Evolutionary conservation across 129 eudicot species (phyloP), one percentile per base, ranked within the genome.

Genomic region (Kitagawia praeruptora): DNA sequence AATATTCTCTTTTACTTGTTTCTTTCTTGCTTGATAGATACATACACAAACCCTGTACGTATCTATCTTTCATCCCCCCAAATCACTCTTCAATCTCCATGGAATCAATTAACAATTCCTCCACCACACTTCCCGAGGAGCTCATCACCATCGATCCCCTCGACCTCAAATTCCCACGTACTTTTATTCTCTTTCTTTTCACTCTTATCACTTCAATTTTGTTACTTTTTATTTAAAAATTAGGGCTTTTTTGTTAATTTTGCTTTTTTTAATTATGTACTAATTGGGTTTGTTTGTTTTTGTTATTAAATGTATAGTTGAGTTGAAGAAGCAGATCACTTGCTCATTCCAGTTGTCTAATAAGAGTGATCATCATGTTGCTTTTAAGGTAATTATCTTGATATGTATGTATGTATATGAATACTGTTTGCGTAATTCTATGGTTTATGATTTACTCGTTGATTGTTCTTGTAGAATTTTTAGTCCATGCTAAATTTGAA

Each of bases 271-370:
- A 61, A 61, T 12, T 64, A 16, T 44, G 23, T 67, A 70, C 46
- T 66, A 48, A 75, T 75, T 75, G 77, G 39, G 70, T 67, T 80
- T 70, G 25, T 10, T 39, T 9, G 16, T 70, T 21, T 37, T 53
- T 78, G 38, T 7, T 53, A 45, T 41, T 71, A 54, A 16, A 58
- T 71, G 3, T 3, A 31, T 53, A 87, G 91, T 87, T 56, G 91
- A 87, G 79, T 73, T 87, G 61, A 87, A 77, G 83, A 87, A 87
- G 83, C 88, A 87, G 87, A 87, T 85, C 85, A 78, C 88, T 21
- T 83, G 84, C 28, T 78, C 89, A 16, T 79, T 88, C 54, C 89
- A 85, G 72, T 74, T 88, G 80, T 42, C 70, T 18, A 88, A 88
- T 78, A 88, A 83, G 79, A 85, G 85, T 15, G 89, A 85, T 73